Base-by-base conservation (phyloP, 495 filamentous ascomycete species). In the Glarea lozoyensis region DNA sequence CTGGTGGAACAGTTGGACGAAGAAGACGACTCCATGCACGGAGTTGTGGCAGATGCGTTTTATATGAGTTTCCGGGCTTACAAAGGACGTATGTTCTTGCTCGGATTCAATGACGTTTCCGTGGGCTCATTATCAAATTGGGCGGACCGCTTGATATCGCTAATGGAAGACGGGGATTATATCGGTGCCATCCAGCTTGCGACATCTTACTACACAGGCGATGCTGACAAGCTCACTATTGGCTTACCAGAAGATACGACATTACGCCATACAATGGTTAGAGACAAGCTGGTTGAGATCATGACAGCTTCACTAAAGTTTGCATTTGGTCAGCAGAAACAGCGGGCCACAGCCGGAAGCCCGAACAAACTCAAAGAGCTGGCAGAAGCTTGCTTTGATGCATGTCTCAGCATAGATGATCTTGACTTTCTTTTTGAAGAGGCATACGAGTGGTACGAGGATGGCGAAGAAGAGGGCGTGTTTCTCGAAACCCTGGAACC, bases 61-160 rank as follows among this genome's bases (percentile, higher is more conserved):
- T 85, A 92, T 56, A 94, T 95, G 82, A 96, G 93, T 58, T 89
- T 97, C 60, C 86, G 85, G 47, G 76, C 86, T 3, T 96, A 96
- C 61, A 98, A 97, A 61, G 88, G 93, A 12, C 79, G 92, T 10
- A 67, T 95, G 32, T 98, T 97, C 56, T 67, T 97, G 10, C 68
- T 98, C 16, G 90, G 90, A 30, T 86, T 85, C 65, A 87, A 84
- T 57, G 92, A 97, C 54, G 63, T 94, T 7, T 83, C 86, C 2
- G 79, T 97, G 36, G 92, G 92, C 16, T 82, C 79, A 23, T 63
- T 98, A 34, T 96, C 93, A 10, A 97, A 97, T 53, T 98, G 92
- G 92, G 92, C 92, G n/a, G 92, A 98, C 63, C 73, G 92, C 47
- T 67, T 98, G n/a, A 76, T 94, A 41, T 89, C 90, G 1, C 67